Conservation (phyloP, 176 grass and related monocot genomes). For the Carex littledalei region DNA sequence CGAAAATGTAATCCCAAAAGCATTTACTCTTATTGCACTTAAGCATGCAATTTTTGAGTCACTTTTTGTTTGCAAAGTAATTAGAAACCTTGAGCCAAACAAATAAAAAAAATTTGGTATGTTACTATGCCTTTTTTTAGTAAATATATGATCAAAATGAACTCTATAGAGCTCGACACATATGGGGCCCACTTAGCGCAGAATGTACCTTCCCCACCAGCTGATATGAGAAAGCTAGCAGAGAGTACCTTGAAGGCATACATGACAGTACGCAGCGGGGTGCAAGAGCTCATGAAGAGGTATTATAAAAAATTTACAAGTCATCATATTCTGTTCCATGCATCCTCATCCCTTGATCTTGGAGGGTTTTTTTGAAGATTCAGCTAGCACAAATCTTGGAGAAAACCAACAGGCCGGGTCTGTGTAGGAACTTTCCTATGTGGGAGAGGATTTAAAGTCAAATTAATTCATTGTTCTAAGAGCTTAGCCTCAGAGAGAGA, state of each 20-base stretch:
- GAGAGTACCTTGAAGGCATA: conserved; percentile 76
- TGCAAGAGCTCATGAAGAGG: conserved; percentile 56
- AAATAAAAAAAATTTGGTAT: neutral
- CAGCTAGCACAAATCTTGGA: neutral
- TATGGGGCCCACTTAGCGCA: conserved; percentile 39
- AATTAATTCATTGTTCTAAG: neutral
- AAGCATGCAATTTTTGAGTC: neutral
- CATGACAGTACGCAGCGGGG: conserved; percentile 41
- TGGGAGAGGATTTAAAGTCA: neutral
- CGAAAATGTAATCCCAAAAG: neutral
- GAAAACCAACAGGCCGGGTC: neutral
- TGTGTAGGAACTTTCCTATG: neutral
- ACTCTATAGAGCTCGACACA: conserved; percentile 60
- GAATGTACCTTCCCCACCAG: conserved; percentile 2
- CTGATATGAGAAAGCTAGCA: conserved; percentile 47
- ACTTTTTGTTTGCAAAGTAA: neutral
- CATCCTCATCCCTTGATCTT: neutral
- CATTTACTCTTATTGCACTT: neutral
- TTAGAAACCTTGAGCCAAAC: neutral
- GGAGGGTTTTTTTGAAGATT: neutral
- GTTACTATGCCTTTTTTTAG: neutral
- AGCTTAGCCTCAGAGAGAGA: neutral
- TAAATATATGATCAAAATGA: neutral
- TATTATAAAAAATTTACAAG: conserved; percentile 2
- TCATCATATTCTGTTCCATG: neutral